Evolutionary conservation across 495 filamentous ascomycete species (phyloP).

Genomic region (Lindgomyces ingoldianus): DNA sequence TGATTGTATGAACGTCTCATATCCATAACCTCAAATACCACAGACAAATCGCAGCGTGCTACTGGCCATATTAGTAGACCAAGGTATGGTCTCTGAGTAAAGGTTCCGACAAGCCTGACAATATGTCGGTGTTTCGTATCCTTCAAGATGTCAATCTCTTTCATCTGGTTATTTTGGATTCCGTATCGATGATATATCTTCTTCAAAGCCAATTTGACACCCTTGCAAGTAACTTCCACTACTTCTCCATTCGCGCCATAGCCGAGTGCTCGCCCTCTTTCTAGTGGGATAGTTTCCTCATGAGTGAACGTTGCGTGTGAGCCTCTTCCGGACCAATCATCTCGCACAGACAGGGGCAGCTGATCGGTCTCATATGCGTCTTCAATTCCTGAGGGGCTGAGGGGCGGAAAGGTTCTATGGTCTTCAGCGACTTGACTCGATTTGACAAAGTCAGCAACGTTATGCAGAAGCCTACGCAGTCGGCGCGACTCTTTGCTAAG

Average conservation of each 20-base stretch:
- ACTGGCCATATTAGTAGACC: slow-evolving; percentile 19
- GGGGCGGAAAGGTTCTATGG: too few species aligned
- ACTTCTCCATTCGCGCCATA: background rate
- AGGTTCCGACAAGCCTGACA: slow-evolving; percentile 11
- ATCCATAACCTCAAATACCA: background rate
- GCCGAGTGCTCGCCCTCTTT: background rate
- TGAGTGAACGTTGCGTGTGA: background rate
- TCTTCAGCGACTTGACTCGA: too few species aligned
- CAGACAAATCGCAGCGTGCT: slow-evolving; percentile 10
- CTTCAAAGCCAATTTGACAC: slow-evolving; percentile 20
- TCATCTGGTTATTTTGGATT: background rate
- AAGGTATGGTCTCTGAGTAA: slow-evolving; percentile 11
- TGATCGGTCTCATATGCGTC: too few species aligned
- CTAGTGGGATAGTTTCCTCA: background rate
- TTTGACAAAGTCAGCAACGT: too few species aligned
- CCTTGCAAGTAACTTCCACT: slow-evolving; percentile 2
- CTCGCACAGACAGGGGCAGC: background rate
- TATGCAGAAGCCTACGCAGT: too few species aligned
- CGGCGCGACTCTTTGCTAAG: too few species aligned
- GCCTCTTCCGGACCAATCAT: background rate
- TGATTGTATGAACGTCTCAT: background rate
- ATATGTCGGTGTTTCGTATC: slow-evolving; percentile 12
- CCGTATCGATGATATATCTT: slow-evolving; percentile 1
- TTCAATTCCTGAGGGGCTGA: too few species aligned
- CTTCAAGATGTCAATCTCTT: slow-evolving; percentile 12